Evolutionary conservation across 2,329 filamentous ascomycete genomes (phyloP).

Genomic region (Leptographium wingfieldii): DNA sequence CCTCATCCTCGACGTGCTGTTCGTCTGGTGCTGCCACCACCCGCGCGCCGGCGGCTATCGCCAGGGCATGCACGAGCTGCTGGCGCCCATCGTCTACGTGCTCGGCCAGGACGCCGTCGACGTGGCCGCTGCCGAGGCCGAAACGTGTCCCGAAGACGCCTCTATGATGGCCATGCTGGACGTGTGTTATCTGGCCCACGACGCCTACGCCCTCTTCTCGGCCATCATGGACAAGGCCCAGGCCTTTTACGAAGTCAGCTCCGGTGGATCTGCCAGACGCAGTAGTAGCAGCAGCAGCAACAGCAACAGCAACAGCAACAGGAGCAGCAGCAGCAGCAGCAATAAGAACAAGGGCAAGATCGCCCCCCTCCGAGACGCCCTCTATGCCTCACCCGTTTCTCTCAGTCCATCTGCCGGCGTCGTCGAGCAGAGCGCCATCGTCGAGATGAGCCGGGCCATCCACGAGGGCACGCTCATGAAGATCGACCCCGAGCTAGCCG

Average conservation of each 20-base stretch:
- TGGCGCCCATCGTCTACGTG: conserved; percentile 80
- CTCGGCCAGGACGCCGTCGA: conserved; percentile 71
- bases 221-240: conserved; percentile 80
- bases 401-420: conserved; percentile 9
- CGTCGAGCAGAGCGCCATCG: conserved; percentile 50
- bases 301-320: background rate
- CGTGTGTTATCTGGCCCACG: conserved; percentile 68
- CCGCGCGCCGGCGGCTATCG: conserved; percentile 76
- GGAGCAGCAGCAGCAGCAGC: background rate
- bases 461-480: conserved; percentile 67
- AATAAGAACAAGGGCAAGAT: background rate
- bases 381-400: background rate
- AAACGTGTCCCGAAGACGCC: conserved; percentile 26
- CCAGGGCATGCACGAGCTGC: conserved; percentile 97
- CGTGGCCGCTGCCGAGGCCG: background rate
- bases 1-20: conserved; percentile 78
- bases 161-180: conserved; percentile 58
- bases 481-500: conserved; percentile 29
- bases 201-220: conserved; percentile 76
- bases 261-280: conserved; percentile 16
- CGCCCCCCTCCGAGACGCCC: background rate
- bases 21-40: conserved; percentile 89
- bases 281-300: background rate
- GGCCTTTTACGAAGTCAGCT: conserved; percentile 68
- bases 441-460: conserved; percentile 74